Base-by-base conservation (phyloP, 176 grass and related monocot genomes). In the Secale cereale region DNA sequence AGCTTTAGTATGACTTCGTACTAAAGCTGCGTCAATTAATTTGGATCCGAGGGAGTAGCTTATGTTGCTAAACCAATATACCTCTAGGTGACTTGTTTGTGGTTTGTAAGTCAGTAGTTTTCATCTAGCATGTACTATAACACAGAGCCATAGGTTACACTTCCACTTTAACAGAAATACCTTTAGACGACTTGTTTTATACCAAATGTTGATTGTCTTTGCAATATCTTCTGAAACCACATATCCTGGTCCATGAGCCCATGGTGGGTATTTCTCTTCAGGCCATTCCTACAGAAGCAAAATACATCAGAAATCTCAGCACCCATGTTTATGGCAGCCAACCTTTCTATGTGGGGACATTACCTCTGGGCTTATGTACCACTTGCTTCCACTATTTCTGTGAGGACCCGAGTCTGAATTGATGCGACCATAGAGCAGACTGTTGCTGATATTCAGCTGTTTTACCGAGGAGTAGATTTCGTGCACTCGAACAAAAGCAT, bases 201-300 rank as follows among this genome's bases (percentile, higher is more conserved):
- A 91, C 79, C 89, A 72, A 77, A 48, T 77, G 68, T 85, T 80
- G 35, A 98, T 87, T 80, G 59, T 15, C 36, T 77, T 90, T 59
- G 91, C 93, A 84, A 98, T 94, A 84, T 98, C 97, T 79, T 83
- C 68, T 54, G 97, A 98, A 35, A 98, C 91, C 39, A 95, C 93
- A 86, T 98, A 98, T 72, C 97, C 97, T 76, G 93, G 97, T 59
- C 97, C 97, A 82, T 98, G 91, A 71, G 91, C 97, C 93, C 97
- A 98, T 78, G 93, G 83, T 86, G 97, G 97, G 74, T 98, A 98
- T 64, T 82, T 98, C 37, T 94, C 91, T 78, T 89, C 91, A 83
- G 91, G 76, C 93, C 93, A 98, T 94, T 95, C 97, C 97, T 98
- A 86, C 30, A 94, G 54, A 87, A 69, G 85, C 30, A 94, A 43